phyloP scores from a whole-genome alignment of 768 basidiomycete species.

The Daedalea quercina region DNA sequence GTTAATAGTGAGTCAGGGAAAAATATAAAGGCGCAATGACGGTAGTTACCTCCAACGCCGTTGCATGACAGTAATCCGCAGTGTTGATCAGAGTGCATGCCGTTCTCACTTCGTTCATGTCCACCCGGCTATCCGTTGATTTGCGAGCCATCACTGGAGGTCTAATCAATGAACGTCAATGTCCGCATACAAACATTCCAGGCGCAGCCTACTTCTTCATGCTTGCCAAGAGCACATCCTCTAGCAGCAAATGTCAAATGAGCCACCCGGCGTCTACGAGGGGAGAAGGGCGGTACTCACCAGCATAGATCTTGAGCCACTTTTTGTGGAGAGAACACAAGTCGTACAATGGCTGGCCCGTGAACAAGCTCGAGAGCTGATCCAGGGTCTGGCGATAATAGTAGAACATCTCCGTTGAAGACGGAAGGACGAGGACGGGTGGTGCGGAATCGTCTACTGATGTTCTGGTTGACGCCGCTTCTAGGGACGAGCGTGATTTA shows the following conservation, averaged over 20 bases:
- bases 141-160: constrained; percentile 42
- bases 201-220: constrained; percentile 55
- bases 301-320: constrained; percentile 92
- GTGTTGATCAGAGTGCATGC: constrained; percentile 93
- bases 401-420: constrained; percentile 95
- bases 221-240: constrained; percentile 76
- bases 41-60: constrained; percentile 66
- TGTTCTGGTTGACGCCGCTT: constrained; percentile 38
- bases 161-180: constrained; percentile 21
- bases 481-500: constrained; percentile 62
- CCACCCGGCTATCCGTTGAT: constrained; percentile 77
- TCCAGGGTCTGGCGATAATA: constrained; percentile 95
- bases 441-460: constrained; percentile 39
- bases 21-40: background rate
- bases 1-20: background rate
- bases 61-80: constrained; percentile 93
- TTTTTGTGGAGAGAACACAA: constrained; percentile 80
- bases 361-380: constrained; percentile 87
- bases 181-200: background rate
- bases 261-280: constrained; percentile 7
- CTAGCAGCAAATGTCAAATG: constrained; percentile 31
- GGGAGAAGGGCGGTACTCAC: constrained; percentile 31
- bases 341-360: constrained; percentile 77
- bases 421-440: constrained; percentile 71
- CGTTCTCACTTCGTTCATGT: constrained; percentile 68